A percentile compares a stretch with the other conserved stretches of the same genome.
These are phyloP conservation scores for Aspergillus chevalieri DNA, from an alignment of 2,329 filamentous ascomycete species.

Conservation along the genomic window DNA sequence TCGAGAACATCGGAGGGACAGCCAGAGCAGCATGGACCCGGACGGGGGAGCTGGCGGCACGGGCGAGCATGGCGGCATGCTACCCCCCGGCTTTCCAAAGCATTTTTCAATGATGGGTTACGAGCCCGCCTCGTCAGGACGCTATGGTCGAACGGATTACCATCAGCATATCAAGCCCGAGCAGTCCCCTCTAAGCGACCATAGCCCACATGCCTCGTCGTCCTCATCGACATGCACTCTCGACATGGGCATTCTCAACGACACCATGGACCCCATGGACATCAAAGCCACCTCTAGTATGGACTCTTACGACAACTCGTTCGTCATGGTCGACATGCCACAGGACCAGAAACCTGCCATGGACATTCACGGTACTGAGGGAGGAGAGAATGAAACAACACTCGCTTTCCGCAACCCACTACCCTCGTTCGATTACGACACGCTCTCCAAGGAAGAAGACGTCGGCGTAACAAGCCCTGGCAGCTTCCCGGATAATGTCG, in stretches of 20 bases:
- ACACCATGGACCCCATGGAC: constrained; percentile 36
- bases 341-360: constrained; percentile 18
- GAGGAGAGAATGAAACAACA: neutral
- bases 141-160: constrained; percentile 30
- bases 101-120: constrained; percentile 32
- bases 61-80: constrained; percentile 19
- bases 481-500: constrained; percentile 24
- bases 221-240: constrained; percentile 35
- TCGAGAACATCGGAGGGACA: constrained; percentile 63
- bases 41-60: constrained; percentile 52
- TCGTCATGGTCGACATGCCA: constrained; percentile 18
- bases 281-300: constrained; percentile 28
- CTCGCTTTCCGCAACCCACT: constrained; percentile 19
- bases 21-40: constrained; percentile 64
- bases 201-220: constrained; percentile 33
- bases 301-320: constrained; percentile 28
- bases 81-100: constrained; percentile 27
- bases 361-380: neutral
- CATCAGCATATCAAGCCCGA: constrained; percentile 30
- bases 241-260: constrained; percentile 32
- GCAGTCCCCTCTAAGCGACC: constrained; percentile 31
- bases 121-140: constrained; percentile 26
- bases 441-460: constrained; percentile 19
- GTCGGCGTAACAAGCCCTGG: constrained; percentile 10
- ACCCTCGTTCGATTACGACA: constrained; percentile 22